Base-by-base conservation (phyloP, 1,139 yeast genomes). In the Torulaspora globosa region DNA sequence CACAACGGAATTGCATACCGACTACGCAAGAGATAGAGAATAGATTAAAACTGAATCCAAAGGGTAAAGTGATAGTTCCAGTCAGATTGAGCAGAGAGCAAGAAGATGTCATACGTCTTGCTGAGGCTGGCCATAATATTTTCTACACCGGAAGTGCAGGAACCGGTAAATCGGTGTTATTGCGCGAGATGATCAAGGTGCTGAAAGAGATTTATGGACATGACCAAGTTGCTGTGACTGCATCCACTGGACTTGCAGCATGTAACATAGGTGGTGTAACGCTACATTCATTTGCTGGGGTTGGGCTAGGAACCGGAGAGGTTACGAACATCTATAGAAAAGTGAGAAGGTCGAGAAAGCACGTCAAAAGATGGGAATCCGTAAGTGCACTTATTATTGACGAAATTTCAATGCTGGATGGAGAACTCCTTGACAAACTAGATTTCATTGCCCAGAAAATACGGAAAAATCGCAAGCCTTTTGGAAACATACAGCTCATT, bases 141-240 rank as follows among this genome's bases (percentile, higher is more conserved):
- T 89, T 89, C 61, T 89, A 85, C 59, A 89, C 97, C 0, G 97
- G 97, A 33, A 86, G 96, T 33, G 97, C 97, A 0, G 97, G 97
- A 59, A 89, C 97, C 1, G 97, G 97, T 59, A 89, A 89, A 63
- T 87, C 96, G 1, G 82, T 89, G 4, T 70, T 86, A 15, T 70
- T 94, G 41, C 74, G 83, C 49, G 76, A 83, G 23, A 74, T 92
- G 34, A 90, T 92, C 44, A 75, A 78, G 52, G 72, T 76, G 0
- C 68, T 92, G 47, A 73, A 72, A 49, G 47, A 55, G 1, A 73
- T 70, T 44, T 72, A 80, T 58, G 72, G 74, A 1, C 62, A 60
- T 2, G 77, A 78, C 1, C 62, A 71, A 11, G 89, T 89, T 1
- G 94, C 88, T 0, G 87, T 88, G 1, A 88, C 96, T 0, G 97